Percentiles rank a stretch among this genome's conserved stretches.
Conservation (phyloP, 139 green algal species). For the Haematococcus sp. region DNA sequence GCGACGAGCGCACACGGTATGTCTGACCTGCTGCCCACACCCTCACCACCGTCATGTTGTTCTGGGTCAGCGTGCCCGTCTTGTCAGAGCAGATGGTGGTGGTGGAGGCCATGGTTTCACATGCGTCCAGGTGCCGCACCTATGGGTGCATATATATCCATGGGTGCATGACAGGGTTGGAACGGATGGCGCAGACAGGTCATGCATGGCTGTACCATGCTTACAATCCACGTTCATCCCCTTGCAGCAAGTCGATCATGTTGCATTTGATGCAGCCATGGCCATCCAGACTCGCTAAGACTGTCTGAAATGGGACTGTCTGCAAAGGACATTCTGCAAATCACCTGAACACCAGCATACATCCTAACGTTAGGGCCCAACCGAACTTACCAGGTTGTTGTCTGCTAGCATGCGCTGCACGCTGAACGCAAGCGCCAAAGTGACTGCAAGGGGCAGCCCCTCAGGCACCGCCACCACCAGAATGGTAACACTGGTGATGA, state of each 20-base stretch:
- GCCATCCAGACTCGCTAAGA: no score
- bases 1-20: not conserved
- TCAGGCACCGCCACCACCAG: constrained; percentile 90
- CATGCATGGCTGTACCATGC: no score
- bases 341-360: no score
- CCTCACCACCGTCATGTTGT: constrained; percentile 70
- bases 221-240: no score
- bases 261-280: not conserved
- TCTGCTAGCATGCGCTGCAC: constrained; percentile 67
- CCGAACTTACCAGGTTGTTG: constrained; percentile 55
- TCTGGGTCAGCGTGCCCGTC: constrained; percentile 86
- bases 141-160: no score
- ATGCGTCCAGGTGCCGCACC: constrained; percentile 71
- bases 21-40: constrained; percentile 30
- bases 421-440: constrained; percentile 81
- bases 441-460: constrained; percentile 86
- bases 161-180: not conserved
- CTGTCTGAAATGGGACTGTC: no score
- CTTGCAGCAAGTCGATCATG: not conserved
- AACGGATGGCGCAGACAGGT: no score
- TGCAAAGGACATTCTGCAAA: no score
- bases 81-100: constrained; percentile 89
- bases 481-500: constrained; percentile 84
- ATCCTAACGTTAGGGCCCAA: no score
- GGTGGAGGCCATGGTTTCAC: constrained; percentile 87